Conservation (phyloP, 306 rosid genomes). For the Argentina anserina region DNA sequence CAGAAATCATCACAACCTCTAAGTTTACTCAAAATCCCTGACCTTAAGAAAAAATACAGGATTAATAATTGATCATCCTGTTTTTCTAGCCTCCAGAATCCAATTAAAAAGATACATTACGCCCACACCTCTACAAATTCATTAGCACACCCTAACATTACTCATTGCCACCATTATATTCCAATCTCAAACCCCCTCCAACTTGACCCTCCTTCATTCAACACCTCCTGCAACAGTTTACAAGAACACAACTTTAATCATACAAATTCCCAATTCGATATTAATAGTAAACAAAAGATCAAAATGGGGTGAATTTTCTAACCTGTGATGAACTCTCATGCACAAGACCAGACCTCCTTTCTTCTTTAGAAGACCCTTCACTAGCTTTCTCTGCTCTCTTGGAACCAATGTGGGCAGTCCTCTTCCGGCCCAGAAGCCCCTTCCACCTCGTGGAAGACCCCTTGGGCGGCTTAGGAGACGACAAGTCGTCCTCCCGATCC, state of each 20-base stretch:
- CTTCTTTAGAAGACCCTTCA: conserved; percentile 19
- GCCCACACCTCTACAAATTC: conserved; percentile 39
- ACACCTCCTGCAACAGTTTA: conserved; percentile 40
- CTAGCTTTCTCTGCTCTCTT: conserved; percentile 47
- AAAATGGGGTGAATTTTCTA: background rate
- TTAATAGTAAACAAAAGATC: background rate
- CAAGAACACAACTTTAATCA: background rate
- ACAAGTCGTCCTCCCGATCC: conserved; percentile 38
- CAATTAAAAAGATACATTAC: conserved; percentile 8
- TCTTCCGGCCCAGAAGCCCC: conserved; percentile 72
- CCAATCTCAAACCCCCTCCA: conserved; percentile 47
- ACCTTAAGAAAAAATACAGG: background rate
- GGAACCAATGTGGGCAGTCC: conserved; percentile 58
- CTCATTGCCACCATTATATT: conserved; percentile 27
- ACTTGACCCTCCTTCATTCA: conserved; percentile 47
- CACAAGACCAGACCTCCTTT: conserved; percentile 33
- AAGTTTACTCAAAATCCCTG: conserved; percentile 21
- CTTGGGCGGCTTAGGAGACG: conserved; percentile 59
- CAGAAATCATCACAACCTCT: background rate
- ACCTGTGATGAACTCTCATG: conserved; percentile 52
- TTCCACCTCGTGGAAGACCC: conserved; percentile 64
- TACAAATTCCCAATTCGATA: background rate
- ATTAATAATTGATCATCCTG: conserved; percentile 4
- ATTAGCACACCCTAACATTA: conserved; percentile 11
- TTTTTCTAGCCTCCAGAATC: background rate